phyloP scores from a whole-genome alignment of 768 basidiomycete genomes.

The Wakefieldia striispora region DNA sequence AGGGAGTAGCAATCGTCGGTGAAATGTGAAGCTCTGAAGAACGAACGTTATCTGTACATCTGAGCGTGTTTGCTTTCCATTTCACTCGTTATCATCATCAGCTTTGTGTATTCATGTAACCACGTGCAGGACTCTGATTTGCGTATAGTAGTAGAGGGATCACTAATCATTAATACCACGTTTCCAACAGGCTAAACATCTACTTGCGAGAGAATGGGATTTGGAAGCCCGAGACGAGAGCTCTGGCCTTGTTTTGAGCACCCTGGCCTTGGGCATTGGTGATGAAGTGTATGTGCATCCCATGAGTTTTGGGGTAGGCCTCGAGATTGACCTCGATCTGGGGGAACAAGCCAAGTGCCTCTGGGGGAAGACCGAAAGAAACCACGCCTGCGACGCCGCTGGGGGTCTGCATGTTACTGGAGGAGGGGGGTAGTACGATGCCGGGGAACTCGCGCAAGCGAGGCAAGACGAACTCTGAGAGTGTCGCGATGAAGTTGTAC shows the following conservation, averaged over 20 bases:
- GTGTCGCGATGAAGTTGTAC: conserved; percentile 88
- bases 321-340: conserved; percentile 95
- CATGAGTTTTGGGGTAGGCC: conserved; percentile 79
- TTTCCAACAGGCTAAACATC: conserved; percentile 7
- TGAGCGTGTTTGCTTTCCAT: conserved; percentile 8
- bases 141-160: conserved; percentile 22
- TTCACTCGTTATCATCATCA: conserved; percentile 14
- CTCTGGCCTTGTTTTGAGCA: conserved; percentile 85
- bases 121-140: conserved; percentile 30
- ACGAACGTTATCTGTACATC: conserved; percentile 9
- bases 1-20: conserved; percentile 18
- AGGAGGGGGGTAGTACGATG: conserved; percentile 71
- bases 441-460: conserved; percentile 89
- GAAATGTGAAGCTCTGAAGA: conserved; percentile 9
- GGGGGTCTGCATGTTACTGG: conserved; percentile 67
- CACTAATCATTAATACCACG: conserved; percentile 25
- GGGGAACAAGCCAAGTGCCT: conserved; percentile 88
- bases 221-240: conserved; percentile 87
- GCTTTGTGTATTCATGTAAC: conserved; percentile 21
- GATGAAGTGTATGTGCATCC: conserved; percentile 93
- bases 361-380: conserved; percentile 79
- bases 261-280: conserved; percentile 87
- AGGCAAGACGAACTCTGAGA: conserved; percentile 95
- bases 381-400: conserved; percentile 85
- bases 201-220: conserved; percentile 72